Evolutionary conservation across 2,329 filamentous ascomycete genomes (phyloP), one percentile per base, ranked within the genome.

Genomic region (Trichophyton benhamiae): DNA sequence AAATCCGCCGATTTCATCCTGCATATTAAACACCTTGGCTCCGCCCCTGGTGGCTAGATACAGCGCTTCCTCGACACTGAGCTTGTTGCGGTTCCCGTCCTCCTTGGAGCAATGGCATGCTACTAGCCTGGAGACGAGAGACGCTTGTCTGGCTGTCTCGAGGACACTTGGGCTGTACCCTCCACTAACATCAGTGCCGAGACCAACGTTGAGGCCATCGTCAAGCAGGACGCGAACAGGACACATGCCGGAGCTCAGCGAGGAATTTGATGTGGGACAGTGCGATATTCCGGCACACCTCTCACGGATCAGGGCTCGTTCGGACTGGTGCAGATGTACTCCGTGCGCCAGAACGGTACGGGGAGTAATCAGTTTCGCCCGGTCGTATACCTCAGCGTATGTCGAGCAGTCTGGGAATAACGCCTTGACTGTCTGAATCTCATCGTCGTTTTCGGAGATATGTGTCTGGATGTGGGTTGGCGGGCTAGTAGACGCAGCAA

Each of bases 121-220:
- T 82, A 55, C 88, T 76, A 78, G 87, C 33, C 91, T 78, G 65
- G 85, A 89, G 0, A 92, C 89, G 64, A 96, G 80, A 58, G 85
- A 82, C 0, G 92, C 90, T 69, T 94, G 88, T 13, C 91, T 77
- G 49, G 86, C 89, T n/a, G 89, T 86, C 66, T 94, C 88, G 0
- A 97, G 81, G 8, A 97, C 82, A 63, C 84, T 89, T 0, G 89
- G 81, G 61, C 85, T 88, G 72, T 92, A 96, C 0, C 94, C 94
- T 2, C 92, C 94, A 67, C 84, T 88, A 62, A 97, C 85, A 72
- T 99, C 94, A 0, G 92, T 97, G 0, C 94, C 94, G 0, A 99
- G 76, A 0, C 94, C 92, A 4, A 96, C 85, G 0, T 83, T 84
- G 53, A 97, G 80, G 0, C 89, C 90, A 59, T 81, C 80, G 22